These are phyloP conservation scores for Climacium dendroides DNA, from an alignment of 225 moss, liverwort and hornwort species.

Conservation along the genomic window DNA sequence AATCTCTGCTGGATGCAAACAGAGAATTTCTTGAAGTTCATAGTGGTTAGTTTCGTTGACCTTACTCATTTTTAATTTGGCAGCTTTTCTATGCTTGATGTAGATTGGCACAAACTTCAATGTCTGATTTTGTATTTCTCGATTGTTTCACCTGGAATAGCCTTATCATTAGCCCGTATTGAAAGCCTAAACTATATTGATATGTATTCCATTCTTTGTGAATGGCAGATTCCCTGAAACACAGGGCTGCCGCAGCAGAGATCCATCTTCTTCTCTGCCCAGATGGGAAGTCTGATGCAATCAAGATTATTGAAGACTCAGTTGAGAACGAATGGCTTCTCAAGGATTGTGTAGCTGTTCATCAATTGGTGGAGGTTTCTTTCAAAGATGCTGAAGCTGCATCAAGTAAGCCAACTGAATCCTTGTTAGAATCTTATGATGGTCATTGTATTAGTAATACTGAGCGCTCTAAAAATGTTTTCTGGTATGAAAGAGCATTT, in stretches of 20 bases:
- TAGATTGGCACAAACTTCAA: background rate
- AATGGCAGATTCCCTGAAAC: slow-evolving; percentile 55
- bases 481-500: background rate
- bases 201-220: background rate
- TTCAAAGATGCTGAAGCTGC: slow-evolving; percentile 63
- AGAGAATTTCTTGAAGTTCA: slow-evolving; percentile 55
- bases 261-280: slow-evolving; percentile 65
- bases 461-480: background rate
- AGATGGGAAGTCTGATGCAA: slow-evolving; percentile 52
- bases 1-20: slow-evolving; percentile 59
- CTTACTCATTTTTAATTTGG: background rate
- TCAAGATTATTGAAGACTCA: slow-evolving; percentile 81
- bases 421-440: background rate
- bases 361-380: slow-evolving; percentile 47
- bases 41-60: slow-evolving; percentile 13
- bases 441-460: background rate
- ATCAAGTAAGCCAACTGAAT: slow-evolving; percentile 29
- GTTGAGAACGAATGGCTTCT: slow-evolving; percentile 50
- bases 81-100: background rate
- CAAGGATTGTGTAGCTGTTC: slow-evolving; percentile 73
- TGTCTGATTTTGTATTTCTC: background rate
- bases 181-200: background rate
- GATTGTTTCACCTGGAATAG: background rate
- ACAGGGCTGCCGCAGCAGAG: slow-evolving; percentile 86
- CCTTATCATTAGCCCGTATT: background rate